phyloP scores from a whole-genome alignment of 768 basidiomycete genomes.

The Boletellus ananiceps region DNA sequence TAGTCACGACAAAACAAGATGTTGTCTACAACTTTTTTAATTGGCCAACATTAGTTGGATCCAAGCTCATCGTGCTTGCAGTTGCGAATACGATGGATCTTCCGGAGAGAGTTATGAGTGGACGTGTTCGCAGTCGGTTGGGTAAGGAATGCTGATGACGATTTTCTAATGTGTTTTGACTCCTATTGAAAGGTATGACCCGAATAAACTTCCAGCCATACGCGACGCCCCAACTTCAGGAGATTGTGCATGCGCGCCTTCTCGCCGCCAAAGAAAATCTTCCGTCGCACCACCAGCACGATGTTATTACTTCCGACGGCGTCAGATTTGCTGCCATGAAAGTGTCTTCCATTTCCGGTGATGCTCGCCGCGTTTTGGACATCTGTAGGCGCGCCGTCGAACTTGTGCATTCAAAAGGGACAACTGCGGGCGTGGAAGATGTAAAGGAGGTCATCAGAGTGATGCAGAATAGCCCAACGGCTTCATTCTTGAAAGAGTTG shows the following conservation, averaged over 20 bases:
- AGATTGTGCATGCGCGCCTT: conserved; percentile 84
- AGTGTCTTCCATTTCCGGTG: conserved; percentile 80
- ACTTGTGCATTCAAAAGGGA: conserved; percentile 50
- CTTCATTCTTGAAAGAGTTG: conserved; percentile 75
- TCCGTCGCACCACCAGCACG: conserved; percentile 40
- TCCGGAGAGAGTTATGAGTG: conserved; percentile 89
- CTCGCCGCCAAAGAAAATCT: conserved; percentile 52
- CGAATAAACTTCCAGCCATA: conserved; percentile 94
- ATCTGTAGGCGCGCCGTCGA: conserved; percentile 92
- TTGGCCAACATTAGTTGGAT: conserved; percentile 89
- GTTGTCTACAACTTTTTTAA: conserved; percentile 99
- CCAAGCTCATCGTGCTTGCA: conserved; percentile 90
- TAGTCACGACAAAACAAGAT: conserved; percentile 94
- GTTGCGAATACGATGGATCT: conserved; percentile 99
- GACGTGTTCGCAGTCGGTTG: conserved; percentile 86
- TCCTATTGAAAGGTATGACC: conserved; percentile 59
- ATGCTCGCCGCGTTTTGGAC: conserved; percentile 89
- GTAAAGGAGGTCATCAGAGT: conserved; percentile 74
- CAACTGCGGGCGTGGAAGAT: conserved; percentile 61
- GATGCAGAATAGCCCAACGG: conserved; percentile 90
- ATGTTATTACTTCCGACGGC: conserved; percentile 63
- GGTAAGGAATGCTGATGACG: conserved; percentile 43
- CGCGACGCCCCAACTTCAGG: conserved; percentile 66
- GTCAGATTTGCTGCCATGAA: conserved; percentile 82
- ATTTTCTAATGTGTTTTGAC: background rate